Conservation (phyloP, 495 filamentous ascomycete species). For the Xylaria bambusicola region DNA sequence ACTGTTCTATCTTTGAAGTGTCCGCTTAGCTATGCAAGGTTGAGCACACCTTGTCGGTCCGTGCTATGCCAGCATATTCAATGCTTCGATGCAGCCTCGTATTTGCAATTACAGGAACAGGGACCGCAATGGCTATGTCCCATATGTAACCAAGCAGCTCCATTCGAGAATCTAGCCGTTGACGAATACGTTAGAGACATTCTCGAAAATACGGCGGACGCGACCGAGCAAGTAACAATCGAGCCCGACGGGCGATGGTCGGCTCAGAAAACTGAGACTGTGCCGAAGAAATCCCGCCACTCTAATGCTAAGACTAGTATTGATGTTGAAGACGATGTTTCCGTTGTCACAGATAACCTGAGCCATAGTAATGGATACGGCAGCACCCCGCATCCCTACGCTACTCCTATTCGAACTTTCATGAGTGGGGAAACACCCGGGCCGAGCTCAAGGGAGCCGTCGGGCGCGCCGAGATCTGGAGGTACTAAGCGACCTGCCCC, state of each 20-base stretch:
- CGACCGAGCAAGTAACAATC: slow-evolving; percentile 81
- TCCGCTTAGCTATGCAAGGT: slow-evolving; percentile 80
- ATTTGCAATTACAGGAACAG: slow-evolving; percentile 91
- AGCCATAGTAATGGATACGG: slow-evolving; percentile 17
- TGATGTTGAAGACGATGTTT: slow-evolving; percentile 70
- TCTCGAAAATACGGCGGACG: slow-evolving; percentile 64
- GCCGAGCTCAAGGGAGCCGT: slow-evolving; percentile 15
- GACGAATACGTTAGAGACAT: slow-evolving; percentile 96
- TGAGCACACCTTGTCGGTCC: slow-evolving; percentile 78
- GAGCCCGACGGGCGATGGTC: slow-evolving; percentile 85
- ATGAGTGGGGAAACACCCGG: not conserved
- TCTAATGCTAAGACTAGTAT: slow-evolving; percentile 34
- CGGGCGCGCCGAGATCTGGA: slow-evolving; percentile 11
- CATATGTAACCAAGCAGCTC: slow-evolving; percentile 80
- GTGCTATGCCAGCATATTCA: slow-evolving; percentile 83
- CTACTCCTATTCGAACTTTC: slow-evolving; percentile 3
- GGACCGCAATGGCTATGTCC: slow-evolving; percentile 94
- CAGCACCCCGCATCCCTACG: not conserved
- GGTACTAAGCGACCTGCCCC: slow-evolving; percentile 14
- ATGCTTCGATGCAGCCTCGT: slow-evolving; percentile 94
- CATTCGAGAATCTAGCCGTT: slow-evolving; percentile 78
- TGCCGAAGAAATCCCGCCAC: slow-evolving; percentile 33
- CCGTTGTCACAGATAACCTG: slow-evolving; percentile 42
- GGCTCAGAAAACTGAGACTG: slow-evolving; percentile 28
- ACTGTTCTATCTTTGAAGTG: slow-evolving; percentile 89